These are phyloP conservation scores for Pichia norvegensis DNA, from an alignment of 1,139 yeast genomes.

Conservation along the genomic window DNA sequence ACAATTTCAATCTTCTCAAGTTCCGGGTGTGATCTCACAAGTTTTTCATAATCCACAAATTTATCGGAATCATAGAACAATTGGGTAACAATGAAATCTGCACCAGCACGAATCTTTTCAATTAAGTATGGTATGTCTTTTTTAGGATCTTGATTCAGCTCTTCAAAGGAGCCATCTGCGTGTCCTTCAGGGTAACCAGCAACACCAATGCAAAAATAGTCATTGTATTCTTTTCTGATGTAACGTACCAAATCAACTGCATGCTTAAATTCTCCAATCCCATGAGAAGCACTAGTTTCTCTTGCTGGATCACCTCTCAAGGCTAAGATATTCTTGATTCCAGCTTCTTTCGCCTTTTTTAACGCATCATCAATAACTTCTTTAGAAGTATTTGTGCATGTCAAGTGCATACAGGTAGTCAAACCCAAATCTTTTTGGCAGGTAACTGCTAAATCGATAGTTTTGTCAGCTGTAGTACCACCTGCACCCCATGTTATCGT, in stretches of 20 bases:
- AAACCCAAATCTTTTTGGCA: conserved; percentile 70
- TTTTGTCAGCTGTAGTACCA: conserved; percentile 84
- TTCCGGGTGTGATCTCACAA: conserved; percentile 22
- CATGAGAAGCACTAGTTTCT: conserved; percentile 86
- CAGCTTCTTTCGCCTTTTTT: conserved; percentile 59
- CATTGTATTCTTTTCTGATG: conserved; percentile 54
- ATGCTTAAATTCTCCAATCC: conserved; percentile 83
- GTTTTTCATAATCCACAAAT: conserved; percentile 44
- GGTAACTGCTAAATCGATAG: conserved; percentile 72
- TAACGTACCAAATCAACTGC: conserved; percentile 82
- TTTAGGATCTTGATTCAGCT: conserved; percentile 47
- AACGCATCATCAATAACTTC: conserved; percentile 74
- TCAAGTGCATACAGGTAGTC: conserved; percentile 87
- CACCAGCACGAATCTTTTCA: conserved; percentile 88
- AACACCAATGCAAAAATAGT: conserved; percentile 45
- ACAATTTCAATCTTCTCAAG: conserved; percentile 49
- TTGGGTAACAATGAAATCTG: conserved; percentile 88
- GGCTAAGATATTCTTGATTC: conserved; percentile 83
- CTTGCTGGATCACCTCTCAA: conserved; percentile 96
- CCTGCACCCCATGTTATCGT: conserved; percentile 99
- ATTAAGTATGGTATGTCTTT: conserved; percentile 68
- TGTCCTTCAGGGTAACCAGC: conserved; percentile 81
- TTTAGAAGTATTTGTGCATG: conserved; percentile 89
- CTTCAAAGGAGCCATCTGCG: conserved; percentile 65
- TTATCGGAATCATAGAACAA: conserved; percentile 62